Conservation (phyloP, 768 basidiomycete species). For the Lactarius evosmus region DNA sequence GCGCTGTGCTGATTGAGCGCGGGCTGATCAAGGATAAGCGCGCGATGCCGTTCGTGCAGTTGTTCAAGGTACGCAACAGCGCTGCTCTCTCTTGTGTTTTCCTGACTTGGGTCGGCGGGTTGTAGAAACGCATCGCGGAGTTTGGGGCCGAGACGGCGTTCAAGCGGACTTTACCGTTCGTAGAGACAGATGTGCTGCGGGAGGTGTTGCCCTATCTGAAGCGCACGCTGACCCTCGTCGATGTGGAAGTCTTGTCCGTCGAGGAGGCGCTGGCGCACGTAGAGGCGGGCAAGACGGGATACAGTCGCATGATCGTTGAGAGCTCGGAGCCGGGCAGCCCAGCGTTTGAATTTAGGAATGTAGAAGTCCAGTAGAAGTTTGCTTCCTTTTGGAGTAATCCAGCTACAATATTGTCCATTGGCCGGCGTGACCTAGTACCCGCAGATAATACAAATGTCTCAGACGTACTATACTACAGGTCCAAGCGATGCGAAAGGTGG, state of each 20-base stretch:
- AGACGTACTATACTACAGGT: too few relatives aligned
- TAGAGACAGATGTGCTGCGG: constrained; percentile 67
- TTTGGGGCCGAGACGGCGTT: constrained; percentile 76
- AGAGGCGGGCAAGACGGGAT: constrained; percentile 47
- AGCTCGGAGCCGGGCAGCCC: constrained; percentile 85
- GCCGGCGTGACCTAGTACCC: too few relatives aligned
- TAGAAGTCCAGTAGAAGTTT: constrained; percentile 35
- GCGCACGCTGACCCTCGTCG: constrained; percentile 64
- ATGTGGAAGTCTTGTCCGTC: constrained; percentile 67
- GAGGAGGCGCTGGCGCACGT: constrained; percentile 60
- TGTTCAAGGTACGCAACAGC: constrained; percentile 70
- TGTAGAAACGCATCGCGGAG: constrained; percentile 79
- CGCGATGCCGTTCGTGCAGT: constrained; percentile 90
- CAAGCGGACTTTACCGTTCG: constrained; percentile 78
- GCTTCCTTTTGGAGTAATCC: background rate
- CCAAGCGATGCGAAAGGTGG: too few relatives aligned
- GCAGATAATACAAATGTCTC: too few relatives aligned
- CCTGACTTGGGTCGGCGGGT: background rate
- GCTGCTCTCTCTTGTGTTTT: background rate
- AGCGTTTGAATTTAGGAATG: constrained; percentile 85
- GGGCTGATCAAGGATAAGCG: constrained; percentile 95
- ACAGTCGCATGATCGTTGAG: constrained; percentile 68
- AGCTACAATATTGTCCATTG: background rate
- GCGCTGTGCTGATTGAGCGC: constrained; percentile 58
- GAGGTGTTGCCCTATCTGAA: constrained; percentile 79